A percentile compares a stretch with the other conserved stretches of the same genome.
Evolutionary conservation across 2,329 filamentous ascomycete species (phyloP).

Genomic region (Colletotrichum cordylinicola): DNA sequence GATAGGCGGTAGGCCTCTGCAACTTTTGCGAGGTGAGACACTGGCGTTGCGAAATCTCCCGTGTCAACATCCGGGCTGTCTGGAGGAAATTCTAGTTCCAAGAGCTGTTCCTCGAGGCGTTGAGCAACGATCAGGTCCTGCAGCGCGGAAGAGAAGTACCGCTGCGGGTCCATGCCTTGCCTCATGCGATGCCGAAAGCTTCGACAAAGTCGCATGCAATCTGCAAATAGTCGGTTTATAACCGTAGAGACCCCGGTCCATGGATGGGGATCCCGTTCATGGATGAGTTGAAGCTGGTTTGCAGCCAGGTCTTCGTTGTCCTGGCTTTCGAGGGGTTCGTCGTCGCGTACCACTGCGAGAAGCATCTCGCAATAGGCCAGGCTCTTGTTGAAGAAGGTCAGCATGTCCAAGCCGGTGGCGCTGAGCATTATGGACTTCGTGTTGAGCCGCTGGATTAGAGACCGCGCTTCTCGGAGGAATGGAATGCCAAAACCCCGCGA

Average conservation of each 20-base stretch:
- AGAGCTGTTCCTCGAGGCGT: constrained; percentile 37
- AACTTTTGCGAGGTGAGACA: constrained; percentile 35
- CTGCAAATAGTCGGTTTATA: constrained; percentile 36
- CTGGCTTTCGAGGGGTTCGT: constrained; percentile 23
- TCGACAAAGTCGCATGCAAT: constrained; percentile 40
- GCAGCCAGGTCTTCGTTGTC: not conserved
- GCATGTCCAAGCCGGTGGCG: constrained; percentile 29
- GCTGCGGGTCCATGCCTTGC: constrained; percentile 26
- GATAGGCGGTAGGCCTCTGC: constrained; percentile 43
- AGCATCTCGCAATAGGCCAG: constrained; percentile 45
- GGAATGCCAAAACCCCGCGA: constrained; percentile 35
- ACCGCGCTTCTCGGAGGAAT: constrained; percentile 35
- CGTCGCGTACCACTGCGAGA: constrained; percentile 40
- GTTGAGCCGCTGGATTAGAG: constrained; percentile 31
- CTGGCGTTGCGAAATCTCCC: constrained; percentile 31
- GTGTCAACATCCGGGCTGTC: constrained; percentile 29
- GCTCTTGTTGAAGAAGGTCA: constrained; percentile 44
- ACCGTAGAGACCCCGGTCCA: constrained; percentile 43
- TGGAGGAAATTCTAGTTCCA: constrained; percentile 33
- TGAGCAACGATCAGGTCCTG: constrained; percentile 38
- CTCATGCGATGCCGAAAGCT: constrained; percentile 33
- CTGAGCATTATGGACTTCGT: constrained; percentile 19
- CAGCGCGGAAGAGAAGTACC: constrained; percentile 29
- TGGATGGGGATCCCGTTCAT: constrained; percentile 32
- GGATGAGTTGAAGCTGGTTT: not conserved